Evolutionary conservation across 345 rosid genomes (phyloP).

Genomic region (Populus alba): DNA sequence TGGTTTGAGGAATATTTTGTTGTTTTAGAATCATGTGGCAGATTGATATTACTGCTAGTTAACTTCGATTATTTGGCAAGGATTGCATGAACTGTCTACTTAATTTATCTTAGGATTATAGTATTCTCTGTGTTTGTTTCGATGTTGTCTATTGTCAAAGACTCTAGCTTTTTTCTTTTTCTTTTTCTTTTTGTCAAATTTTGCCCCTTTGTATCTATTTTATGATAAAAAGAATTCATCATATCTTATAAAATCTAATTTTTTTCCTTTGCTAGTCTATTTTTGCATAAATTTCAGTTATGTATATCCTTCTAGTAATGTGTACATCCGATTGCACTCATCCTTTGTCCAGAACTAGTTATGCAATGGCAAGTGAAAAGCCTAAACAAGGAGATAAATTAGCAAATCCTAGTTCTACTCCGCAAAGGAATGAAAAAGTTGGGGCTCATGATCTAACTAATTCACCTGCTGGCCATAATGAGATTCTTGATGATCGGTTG

Average conservation of each 20-base stretch:
- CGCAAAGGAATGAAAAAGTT: constrained; percentile 6
- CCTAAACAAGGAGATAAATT: constrained; percentile 13
- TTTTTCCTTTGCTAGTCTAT: neutral
- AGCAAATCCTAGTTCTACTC: neutral
- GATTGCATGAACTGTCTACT: neutral
- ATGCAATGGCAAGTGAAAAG: constrained; percentile 28
- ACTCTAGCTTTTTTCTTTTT: neutral
- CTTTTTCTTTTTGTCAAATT: neutral
- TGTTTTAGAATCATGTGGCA: neutral
- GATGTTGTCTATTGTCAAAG: neutral
- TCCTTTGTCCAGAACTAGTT: neutral
- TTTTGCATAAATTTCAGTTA: neutral
- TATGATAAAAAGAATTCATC: neutral
- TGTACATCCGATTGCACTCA: neutral
- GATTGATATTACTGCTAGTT: neutral
- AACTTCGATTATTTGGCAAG: neutral
- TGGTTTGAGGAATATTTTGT: neutral
- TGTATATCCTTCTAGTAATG: constrained; percentile 1
- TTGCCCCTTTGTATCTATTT: neutral
- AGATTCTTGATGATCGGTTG: neutral
- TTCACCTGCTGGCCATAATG: constrained; percentile 2
- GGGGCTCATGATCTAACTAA: constrained; percentile 1
- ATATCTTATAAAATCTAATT: neutral
- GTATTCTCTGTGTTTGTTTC: neutral
- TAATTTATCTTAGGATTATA: neutral